phyloP scores from a whole-genome alignment of 257 asterid species.

The Rehmannia glutinosa region DNA sequence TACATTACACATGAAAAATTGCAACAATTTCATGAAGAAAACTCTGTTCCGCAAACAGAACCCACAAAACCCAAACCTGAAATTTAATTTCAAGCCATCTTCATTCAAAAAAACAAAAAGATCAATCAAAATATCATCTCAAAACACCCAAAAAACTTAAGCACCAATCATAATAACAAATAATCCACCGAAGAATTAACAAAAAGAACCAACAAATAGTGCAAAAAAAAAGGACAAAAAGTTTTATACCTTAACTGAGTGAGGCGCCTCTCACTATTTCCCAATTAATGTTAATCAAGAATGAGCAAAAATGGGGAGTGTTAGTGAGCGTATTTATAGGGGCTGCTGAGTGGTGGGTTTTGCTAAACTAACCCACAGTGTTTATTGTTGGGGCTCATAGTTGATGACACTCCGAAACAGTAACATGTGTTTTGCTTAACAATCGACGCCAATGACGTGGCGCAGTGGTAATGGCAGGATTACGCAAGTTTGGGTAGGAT shows the following conservation, averaged over 20 bases:
- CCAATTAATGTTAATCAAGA: no score
- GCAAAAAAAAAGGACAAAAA: neutral
- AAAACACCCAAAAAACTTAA: neutral
- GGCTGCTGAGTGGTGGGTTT: neutral
- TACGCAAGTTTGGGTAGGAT: constrained; percentile 8
- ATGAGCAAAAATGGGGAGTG: no score
- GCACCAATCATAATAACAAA: neutral
- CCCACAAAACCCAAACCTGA: neutral
- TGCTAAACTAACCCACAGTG: constrained; percentile 35
- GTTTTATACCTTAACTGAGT: no score
- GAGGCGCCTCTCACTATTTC: no score
- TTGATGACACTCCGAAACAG: neutral
- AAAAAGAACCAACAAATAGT: neutral
- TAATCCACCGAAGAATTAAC: neutral
- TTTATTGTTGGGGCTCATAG: neutral
- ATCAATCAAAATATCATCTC: neutral
- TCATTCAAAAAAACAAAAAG: neutral
- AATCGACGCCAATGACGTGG: constrained; percentile 28
- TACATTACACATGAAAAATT: neutral
- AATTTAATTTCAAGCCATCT: neutral
- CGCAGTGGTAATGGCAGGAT: constrained; percentile 22
- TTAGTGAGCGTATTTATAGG: constrained; percentile 25
- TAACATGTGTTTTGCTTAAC: constrained; percentile 13
- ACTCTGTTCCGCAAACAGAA: neutral
- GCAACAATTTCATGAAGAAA: neutral